phyloP scores from a whole-genome alignment of 768 basidiomycete genomes.

The Lactifluus piperatus region DNA sequence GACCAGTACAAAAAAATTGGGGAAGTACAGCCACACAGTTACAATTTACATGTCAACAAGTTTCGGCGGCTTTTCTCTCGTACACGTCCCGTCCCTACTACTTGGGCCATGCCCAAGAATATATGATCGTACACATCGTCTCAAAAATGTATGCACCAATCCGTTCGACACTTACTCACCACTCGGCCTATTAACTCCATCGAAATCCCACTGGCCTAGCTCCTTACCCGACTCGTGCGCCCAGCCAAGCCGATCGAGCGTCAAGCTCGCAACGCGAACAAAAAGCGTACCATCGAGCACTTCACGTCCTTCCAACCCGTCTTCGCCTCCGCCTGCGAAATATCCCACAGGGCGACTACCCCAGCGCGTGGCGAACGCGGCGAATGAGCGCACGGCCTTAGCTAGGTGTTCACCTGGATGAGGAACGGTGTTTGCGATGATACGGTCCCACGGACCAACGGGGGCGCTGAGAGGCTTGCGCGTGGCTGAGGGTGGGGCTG shows the following conservation, averaged over 20 bases:
- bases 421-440: constrained; percentile 43
- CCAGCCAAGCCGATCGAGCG: constrained; percentile 28
- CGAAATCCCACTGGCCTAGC: constrained; percentile 3
- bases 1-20: too few relatives aligned
- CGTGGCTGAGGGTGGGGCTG: constrained; percentile 18
- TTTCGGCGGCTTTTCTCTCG: too few relatives aligned
- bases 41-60: too few relatives aligned
- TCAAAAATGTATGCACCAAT: too few relatives aligned
- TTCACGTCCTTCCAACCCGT: constrained; percentile 40
- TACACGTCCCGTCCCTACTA: too few relatives aligned
- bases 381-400: constrained; percentile 43
- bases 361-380: constrained; percentile 38
- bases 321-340: constrained; percentile 23
- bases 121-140: too few relatives aligned
- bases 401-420: constrained; percentile 53
- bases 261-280: constrained; percentile 45
- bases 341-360: constrained; percentile 31
- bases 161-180: too few relatives aligned
- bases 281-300: constrained; percentile 57
- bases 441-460: constrained; percentile 42
- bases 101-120: too few relatives aligned
- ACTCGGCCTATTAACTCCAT: too few relatives aligned
- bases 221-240: constrained; percentile 12
- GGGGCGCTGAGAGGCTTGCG: constrained; percentile 6
- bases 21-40: too few relatives aligned